Percentiles rank a stretch among this genome's conserved stretches.
These are phyloP conservation scores for Penicillium pancosmium DNA, from an alignment of 495 filamentous ascomycete species.

Conservation along the genomic window DNA sequence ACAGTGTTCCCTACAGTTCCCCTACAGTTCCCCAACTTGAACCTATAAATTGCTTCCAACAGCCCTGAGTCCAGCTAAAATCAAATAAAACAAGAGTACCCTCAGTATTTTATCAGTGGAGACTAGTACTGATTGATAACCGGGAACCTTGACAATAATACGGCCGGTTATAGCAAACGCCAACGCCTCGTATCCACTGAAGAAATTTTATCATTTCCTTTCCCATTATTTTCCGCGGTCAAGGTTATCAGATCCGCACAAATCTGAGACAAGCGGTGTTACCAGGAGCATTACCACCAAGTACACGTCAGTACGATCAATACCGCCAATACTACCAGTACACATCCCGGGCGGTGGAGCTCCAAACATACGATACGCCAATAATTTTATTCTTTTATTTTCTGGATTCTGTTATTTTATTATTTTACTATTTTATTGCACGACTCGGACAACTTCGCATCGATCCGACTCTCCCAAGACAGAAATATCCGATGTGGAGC, in stretches of 20 bases:
- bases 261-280: neutral
- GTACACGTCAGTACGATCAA: neutral
- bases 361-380: too few relatives aligned
- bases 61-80: too few relatives aligned
- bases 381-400: too few relatives aligned
- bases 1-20: too few relatives aligned
- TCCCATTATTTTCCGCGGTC: too few relatives aligned
- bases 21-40: too few relatives aligned
- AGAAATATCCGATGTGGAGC: conserved; percentile 19
- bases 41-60: too few relatives aligned
- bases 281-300: neutral
- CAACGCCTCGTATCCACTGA: conserved; percentile 20
- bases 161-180: conserved; percentile 5
- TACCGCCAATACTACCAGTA: neutral
- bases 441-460: conserved; percentile 8
- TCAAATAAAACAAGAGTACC: too few relatives aligned
- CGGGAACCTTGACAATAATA: conserved; percentile 21
- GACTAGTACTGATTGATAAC: conserved; percentile 35
- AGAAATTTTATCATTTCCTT: too few relatives aligned
- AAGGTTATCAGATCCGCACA: conserved; percentile 31
- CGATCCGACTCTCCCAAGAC: conserved; percentile 16
- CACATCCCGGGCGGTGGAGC: neutral
- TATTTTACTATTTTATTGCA: too few relatives aligned
- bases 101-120: conserved; percentile 7
- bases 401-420: too few relatives aligned